These are phyloP conservation scores for Sarocladiaceae sp. DNA, from an alignment of 2,329 filamentous ascomycete genomes.

Conservation along the genomic window DNA sequence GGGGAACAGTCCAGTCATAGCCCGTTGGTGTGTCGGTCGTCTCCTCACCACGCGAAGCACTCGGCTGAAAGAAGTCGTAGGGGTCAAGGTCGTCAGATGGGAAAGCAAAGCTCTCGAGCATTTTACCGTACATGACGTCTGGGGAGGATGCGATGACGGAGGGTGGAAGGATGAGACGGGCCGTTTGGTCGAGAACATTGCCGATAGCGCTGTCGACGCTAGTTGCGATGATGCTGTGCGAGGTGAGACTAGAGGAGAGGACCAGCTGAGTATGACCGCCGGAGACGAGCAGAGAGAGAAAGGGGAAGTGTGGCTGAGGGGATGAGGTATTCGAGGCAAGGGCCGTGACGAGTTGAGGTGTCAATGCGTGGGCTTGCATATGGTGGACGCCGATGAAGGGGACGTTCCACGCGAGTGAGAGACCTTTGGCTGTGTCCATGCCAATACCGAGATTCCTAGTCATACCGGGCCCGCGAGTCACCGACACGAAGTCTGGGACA, in stretches of 20 bases:
- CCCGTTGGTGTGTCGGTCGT: slow-evolving; percentile 28
- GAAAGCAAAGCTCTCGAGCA: slow-evolving; percentile 79
- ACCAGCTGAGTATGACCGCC: slow-evolving; percentile 90
- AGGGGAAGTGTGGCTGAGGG: slow-evolving; percentile 66
- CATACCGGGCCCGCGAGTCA: slow-evolving; percentile 91
- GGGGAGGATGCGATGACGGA: slow-evolving; percentile 47
- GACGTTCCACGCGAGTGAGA: slow-evolving; percentile 77
- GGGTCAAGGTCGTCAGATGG: slow-evolving; percentile 32
- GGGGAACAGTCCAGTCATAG: slow-evolving; percentile 60
- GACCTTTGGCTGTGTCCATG: slow-evolving; percentile 79
- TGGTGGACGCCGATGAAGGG: slow-evolving; percentile 87
- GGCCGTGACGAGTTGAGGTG: slow-evolving; percentile 70
- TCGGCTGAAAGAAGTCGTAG: slow-evolving; percentile 52
- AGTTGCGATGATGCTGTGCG: slow-evolving; percentile 69
- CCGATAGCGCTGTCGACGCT: slow-evolving; percentile 83
- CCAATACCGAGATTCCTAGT: slow-evolving; percentile 71
- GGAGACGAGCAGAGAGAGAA: slow-evolving; percentile 83
- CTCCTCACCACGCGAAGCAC: slow-evolving; percentile 54
- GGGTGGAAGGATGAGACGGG: slow-evolving; percentile 68
- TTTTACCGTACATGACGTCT: slow-evolving; percentile 73
- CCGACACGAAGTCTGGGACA: slow-evolving; percentile 79
- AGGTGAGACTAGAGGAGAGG: slow-evolving; percentile 61
- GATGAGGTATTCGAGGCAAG: slow-evolving; percentile 30
- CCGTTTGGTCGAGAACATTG: slow-evolving; percentile 84
- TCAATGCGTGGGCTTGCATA: slow-evolving; percentile 95